These are phyloP conservation scores for Entophlyctis helioformis DNA, from an alignment of 192 early-diverging fungal species.

Conservation along the genomic window DNA sequence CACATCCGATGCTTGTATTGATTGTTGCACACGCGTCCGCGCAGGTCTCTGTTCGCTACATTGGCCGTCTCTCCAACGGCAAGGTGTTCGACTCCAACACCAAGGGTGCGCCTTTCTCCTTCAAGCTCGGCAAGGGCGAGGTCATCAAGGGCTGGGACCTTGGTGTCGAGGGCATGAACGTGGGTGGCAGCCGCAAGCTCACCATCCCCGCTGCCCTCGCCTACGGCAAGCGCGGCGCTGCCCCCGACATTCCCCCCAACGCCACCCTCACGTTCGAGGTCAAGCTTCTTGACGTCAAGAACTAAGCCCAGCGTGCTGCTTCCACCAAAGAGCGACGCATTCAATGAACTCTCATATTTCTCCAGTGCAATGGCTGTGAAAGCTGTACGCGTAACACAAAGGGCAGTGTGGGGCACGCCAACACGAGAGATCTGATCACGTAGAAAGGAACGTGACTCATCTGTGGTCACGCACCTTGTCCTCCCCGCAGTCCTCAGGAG, in stretches of 20 bases:
- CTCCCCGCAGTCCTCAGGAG: no score
- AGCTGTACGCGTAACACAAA: no score
- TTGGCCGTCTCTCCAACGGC: conserved; percentile 83
- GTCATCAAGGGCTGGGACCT: conserved; percentile 97
- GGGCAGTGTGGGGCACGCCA: no score
- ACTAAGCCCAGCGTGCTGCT: no score
- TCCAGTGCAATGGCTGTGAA: no score
- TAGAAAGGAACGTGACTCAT: no score
- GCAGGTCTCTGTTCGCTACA: conserved; percentile 78
- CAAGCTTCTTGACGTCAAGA: conserved; percentile 55
- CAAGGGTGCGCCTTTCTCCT: conserved; percentile 78
- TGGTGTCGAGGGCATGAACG: conserved; percentile 74
- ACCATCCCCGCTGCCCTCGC: conserved; percentile 75
- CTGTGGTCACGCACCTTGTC: no score
- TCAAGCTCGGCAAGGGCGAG: conserved; percentile 72
- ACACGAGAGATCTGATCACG: no score
- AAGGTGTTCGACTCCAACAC: conserved; percentile 96
- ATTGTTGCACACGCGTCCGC: conserved; percentile 4
- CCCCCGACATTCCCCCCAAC: conserved; percentile 81
- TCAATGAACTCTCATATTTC: no score
- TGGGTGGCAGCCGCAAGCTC: conserved; percentile 82
- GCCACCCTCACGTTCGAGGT: conserved; percentile 86
- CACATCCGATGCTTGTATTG: conserved; percentile 7
- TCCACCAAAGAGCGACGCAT: no score
- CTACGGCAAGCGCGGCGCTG: conserved; percentile 70